These are phyloP conservation scores for Spergularia bocconei DNA, from an alignment of 148 eudicot genomes.

Conservation along the genomic window DNA sequence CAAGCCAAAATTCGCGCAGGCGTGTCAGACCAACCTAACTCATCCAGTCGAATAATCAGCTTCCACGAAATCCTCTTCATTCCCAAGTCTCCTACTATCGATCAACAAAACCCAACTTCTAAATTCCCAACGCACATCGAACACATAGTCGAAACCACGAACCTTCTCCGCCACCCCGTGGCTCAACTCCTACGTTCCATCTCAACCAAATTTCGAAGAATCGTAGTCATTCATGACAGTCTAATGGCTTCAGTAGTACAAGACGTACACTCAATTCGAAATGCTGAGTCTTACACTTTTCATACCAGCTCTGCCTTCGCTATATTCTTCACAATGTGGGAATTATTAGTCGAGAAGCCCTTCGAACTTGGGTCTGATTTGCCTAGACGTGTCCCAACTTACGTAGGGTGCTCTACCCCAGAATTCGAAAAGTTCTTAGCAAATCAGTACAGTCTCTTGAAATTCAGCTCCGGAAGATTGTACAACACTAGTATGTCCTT, in stretches of 20 bases:
- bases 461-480: constrained; percentile 34
- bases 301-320: constrained; percentile 38
- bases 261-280: constrained; percentile 26
- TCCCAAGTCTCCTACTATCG: constrained; percentile 17
- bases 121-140: constrained; percentile 44
- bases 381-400: constrained; percentile 13
- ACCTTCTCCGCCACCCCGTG: constrained; percentile 36
- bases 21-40: constrained; percentile 13
- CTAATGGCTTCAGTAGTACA: constrained; percentile 49
- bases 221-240: constrained; percentile 51
- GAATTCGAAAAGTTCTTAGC: constrained; percentile 33
- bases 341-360: constrained; percentile 27
- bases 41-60: constrained; percentile 35
- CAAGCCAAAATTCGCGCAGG: constrained; percentile 38
- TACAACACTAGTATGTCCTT: constrained; percentile 36
- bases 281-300: constrained; percentile 41
- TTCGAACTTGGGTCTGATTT: constrained; percentile 9
- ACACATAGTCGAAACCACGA: constrained; percentile 29
- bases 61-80: constrained; percentile 50
- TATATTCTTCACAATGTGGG: constrained; percentile 31
- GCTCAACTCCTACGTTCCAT: constrained; percentile 26
- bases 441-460: constrained; percentile 18
- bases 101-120: constrained; percentile 2
- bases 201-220: constrained; percentile 25
- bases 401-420: constrained; percentile 31